These are phyloP conservation scores for Fusarium pseudoanthophilum DNA, from an alignment of 2,329 filamentous ascomycete species.

Conservation along the genomic window DNA sequence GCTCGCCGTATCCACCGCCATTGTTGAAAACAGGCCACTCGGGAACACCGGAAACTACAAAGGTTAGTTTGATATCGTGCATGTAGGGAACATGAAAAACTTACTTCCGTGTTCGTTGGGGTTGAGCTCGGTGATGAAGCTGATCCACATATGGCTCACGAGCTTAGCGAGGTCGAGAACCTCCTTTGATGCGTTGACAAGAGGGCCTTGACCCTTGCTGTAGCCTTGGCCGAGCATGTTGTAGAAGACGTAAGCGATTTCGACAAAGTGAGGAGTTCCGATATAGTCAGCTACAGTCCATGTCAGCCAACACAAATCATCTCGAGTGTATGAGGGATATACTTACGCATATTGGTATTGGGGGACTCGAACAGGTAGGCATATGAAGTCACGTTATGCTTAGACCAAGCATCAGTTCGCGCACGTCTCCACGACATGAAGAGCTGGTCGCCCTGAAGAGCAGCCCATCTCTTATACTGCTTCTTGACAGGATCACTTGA, in stretches of 20 bases:
- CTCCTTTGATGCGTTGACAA: slow-evolving; percentile 54
- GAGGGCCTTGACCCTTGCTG: slow-evolving; percentile 44
- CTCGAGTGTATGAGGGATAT: fast-evolving
- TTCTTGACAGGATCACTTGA: slow-evolving; percentile 20
- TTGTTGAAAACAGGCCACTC: slow-evolving; percentile 34
- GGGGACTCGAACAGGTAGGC: slow-evolving; percentile 61
- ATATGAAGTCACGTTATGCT: slow-evolving; percentile 61
- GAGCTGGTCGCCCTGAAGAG: slow-evolving; percentile 62
- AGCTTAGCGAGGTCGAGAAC: slow-evolving; percentile 52
- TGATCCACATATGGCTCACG: slow-evolving; percentile 52
- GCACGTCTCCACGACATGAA: slow-evolving; percentile 66
- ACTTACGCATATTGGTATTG: slow-evolving; percentile 22
- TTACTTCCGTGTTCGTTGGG: slow-evolving; percentile 53
- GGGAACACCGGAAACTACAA: slow-evolving; percentile 12
- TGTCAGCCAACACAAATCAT: neutral
- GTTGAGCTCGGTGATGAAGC: slow-evolving; percentile 50
- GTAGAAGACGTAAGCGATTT: slow-evolving; percentile 59
- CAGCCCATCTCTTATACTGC: slow-evolving; percentile 64
- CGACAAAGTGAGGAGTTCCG: slow-evolving; percentile 46
- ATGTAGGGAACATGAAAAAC: neutral
- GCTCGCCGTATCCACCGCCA: slow-evolving; percentile 36
- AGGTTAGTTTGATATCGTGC: neutral
- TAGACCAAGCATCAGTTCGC: slow-evolving; percentile 63
- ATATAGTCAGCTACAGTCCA: slow-evolving; percentile 13
- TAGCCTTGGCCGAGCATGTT: slow-evolving; percentile 58